Conservation (phyloP, 306 rosid species). For the Castanea crenata region DNA sequence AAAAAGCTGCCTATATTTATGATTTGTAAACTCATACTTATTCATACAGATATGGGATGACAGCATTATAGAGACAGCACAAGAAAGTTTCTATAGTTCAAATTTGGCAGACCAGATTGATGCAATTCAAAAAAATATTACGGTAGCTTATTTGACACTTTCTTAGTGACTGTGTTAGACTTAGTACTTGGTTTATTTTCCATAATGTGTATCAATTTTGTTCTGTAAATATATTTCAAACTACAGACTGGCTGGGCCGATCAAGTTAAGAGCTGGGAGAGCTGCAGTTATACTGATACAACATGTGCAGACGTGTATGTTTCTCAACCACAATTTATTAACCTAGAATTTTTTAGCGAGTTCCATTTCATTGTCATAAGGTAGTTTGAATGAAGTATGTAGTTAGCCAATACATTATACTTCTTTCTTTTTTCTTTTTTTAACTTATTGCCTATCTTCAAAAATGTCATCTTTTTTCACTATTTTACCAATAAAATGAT, state of each 20-base stretch:
- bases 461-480: too few species aligned
- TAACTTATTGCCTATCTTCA: too few species aligned
- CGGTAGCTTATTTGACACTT: conserved; percentile 38
- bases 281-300: conserved; percentile 41
- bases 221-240: not conserved
- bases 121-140: conserved; percentile 65
- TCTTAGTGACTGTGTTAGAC: not conserved
- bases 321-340: not conserved
- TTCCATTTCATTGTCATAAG: not conserved
- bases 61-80: conserved; percentile 67
- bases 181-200: not conserved
- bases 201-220: not conserved
- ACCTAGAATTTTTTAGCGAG: not conserved
- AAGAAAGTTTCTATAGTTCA: conserved; percentile 48
- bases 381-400: too few species aligned
- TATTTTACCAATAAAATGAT: too few species aligned
- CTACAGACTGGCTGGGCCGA: conserved; percentile 68
- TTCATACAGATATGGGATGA: conserved; percentile 66
- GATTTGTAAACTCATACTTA: not conserved
- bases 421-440: too few species aligned
- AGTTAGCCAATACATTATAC: too few species aligned
- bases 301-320: conserved; percentile 69
- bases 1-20: not conserved
- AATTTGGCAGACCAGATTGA: conserved; percentile 36
- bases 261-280: conserved; percentile 65